A percentile compares a stretch with the other conserved stretches of the same genome.
These are phyloP conservation scores for Melastoma malabathricum DNA, from an alignment of 345 rosid species.

Conservation along the genomic window DNA sequence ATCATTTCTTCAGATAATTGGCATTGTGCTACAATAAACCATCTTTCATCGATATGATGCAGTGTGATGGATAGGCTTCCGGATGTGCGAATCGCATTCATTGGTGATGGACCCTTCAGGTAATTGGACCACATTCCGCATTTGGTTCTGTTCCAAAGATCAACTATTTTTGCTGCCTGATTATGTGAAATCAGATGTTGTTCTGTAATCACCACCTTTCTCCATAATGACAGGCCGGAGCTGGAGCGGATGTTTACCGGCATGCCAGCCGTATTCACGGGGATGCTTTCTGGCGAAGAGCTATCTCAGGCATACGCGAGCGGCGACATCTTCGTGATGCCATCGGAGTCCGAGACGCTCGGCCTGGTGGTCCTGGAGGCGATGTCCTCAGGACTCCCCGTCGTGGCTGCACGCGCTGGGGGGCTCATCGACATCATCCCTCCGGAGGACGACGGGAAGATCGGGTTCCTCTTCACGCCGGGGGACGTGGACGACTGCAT, in stretches of 20 bases:
- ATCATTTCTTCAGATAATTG: neutral
- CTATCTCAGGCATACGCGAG: constrained; percentile 96
- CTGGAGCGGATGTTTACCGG: constrained; percentile 69
- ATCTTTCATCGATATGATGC: constrained; percentile 9
- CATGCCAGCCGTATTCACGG: constrained; percentile 88
- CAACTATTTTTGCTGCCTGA: neutral
- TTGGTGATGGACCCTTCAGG: constrained; percentile 98
- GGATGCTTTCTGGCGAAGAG: constrained; percentile 83
- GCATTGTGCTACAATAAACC: neutral
- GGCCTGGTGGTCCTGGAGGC: constrained; percentile 95
- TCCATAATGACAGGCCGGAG: constrained; percentile 43
- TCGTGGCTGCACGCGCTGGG: constrained; percentile 87
- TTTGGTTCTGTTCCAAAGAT: neutral
- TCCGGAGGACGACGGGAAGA: constrained; percentile 75
- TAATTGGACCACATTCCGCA: constrained; percentile 14
- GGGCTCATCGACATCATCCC: constrained; percentile 96
- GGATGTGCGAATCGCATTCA: constrained; percentile 71
- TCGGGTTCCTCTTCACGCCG: constrained; percentile 59
- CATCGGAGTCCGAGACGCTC: constrained; percentile 94
- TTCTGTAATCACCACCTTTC: too few relatives aligned
- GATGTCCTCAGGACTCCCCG: constrained; percentile 91
- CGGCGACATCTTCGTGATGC: constrained; percentile 91
- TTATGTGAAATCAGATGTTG: neutral
- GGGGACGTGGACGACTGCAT: constrained; percentile 84
- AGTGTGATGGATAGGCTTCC: constrained; percentile 94